phyloP scores from a whole-genome alignment of 2,329 filamentous ascomycete genomes.

The Neocucurbitaria cava region DNA sequence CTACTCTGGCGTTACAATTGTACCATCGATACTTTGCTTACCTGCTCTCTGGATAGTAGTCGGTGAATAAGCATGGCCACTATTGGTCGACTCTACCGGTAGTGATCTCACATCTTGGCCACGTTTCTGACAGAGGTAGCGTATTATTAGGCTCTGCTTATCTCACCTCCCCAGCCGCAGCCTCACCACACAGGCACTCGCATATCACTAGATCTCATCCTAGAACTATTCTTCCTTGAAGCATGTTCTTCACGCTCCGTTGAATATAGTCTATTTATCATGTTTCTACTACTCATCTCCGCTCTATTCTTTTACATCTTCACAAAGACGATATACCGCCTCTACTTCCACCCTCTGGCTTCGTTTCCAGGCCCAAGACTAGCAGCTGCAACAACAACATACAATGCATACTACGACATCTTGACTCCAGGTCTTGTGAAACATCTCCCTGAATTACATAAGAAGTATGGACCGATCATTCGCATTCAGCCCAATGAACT shows the following conservation, averaged over 20 bases:
- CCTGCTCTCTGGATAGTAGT: too few relatives aligned
- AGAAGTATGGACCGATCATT: constrained; percentile 19
- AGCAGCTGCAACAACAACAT: constrained; percentile 15
- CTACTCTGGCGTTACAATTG: too few relatives aligned
- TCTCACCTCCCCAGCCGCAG: background rate
- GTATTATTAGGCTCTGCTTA: background rate
- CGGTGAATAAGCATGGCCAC: background rate
- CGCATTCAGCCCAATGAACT: constrained; percentile 18
- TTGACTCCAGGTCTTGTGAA: constrained; percentile 11
- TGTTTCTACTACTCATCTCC: background rate
- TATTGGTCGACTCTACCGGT: background rate
- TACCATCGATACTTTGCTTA: too few relatives aligned
- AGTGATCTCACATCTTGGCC: background rate
- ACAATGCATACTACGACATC: constrained; percentile 21
- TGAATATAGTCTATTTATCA: background rate
- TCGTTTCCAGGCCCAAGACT: constrained; percentile 18
- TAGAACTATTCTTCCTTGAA: too few relatives aligned
- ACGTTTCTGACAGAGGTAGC: background rate
- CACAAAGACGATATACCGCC: constrained; percentile 9
- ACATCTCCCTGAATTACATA: constrained; percentile 14
- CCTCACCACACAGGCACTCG: background rate
- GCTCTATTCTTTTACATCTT: constrained; percentile 3
- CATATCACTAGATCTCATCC: background rate
- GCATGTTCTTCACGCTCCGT: too few relatives aligned
- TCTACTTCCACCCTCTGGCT: constrained; percentile 18